Conservation (phyloP, 768 basidiomycete species). For the Mycena rebaudengoi region DNA sequence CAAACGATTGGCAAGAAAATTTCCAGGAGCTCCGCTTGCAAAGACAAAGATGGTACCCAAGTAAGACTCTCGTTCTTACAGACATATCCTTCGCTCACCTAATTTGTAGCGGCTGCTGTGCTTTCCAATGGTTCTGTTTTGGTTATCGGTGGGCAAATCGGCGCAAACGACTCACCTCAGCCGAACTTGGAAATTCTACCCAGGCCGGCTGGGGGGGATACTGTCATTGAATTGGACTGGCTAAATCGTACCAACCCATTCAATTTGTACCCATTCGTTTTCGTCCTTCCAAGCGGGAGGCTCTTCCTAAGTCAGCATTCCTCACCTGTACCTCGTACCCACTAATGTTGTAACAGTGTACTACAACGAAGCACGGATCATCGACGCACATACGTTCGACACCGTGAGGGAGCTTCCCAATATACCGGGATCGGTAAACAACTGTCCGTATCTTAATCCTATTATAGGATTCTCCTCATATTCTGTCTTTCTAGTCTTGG, state of each 20-base stretch:
- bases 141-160: constrained; percentile 69
- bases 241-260: constrained; percentile 78
- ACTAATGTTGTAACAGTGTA: constrained; percentile 54
- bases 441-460: constrained; percentile 48
- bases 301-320: constrained; percentile 79
- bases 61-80: constrained; percentile 39
- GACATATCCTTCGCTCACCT: neutral
- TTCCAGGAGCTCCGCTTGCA: constrained; percentile 63
- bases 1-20: constrained; percentile 85
- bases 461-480: neutral
- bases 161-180: constrained; percentile 70
- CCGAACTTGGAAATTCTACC: constrained; percentile 81
- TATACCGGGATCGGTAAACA: constrained; percentile 77
- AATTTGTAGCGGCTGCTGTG: constrained; percentile 74
- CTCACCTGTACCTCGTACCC: neutral
- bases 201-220: constrained; percentile 68
- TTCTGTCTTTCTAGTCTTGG: constrained; percentile 52
- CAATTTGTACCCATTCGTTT: constrained; percentile 82
- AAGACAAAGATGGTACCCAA: constrained; percentile 32
- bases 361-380: constrained; percentile 84
- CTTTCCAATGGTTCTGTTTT: constrained; percentile 76
- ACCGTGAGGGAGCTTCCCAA: constrained; percentile 72
- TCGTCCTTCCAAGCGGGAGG: constrained; percentile 74
- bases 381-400: constrained; percentile 71
- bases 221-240: constrained; percentile 69